phyloP scores from a whole-genome alignment of 768 basidiomycete species.

The Trametes cingulata region DNA sequence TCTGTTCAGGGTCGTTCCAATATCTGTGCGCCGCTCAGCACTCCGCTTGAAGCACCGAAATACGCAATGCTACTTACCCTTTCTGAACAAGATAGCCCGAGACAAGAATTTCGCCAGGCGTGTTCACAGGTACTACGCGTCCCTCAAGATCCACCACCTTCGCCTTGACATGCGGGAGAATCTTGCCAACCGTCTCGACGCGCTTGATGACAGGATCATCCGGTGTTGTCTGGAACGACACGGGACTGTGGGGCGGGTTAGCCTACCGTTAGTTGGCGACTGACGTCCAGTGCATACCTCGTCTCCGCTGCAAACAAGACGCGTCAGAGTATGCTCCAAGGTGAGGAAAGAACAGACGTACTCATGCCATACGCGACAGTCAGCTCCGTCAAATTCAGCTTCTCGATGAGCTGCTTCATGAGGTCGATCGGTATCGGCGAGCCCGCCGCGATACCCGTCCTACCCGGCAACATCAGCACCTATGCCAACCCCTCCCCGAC shows the following conservation, averaged over 20 bases:
- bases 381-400: conserved; percentile 66
- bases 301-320: conserved; percentile 58
- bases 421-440: conserved; percentile 77
- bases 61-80: conserved; percentile 47
- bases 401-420: conserved; percentile 70
- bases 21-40: conserved; percentile 49
- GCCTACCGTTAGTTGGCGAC: not conserved
- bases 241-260: conserved; percentile 51
- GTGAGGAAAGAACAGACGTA: conserved; percentile 38
- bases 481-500: not conserved
- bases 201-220: conserved; percentile 71
- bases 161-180: conserved; percentile 76
- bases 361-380: conserved; percentile 90
- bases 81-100: conserved; percentile 80
- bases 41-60: not conserved
- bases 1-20: conserved; percentile 75
- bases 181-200: conserved; percentile 78
- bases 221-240: conserved; percentile 78
- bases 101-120: conserved; percentile 72
- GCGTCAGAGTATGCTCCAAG: not conserved
- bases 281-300: conserved; percentile 39
- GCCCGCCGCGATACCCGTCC: conserved; percentile 84
- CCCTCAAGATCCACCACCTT: conserved; percentile 64
- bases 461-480: conserved; percentile 28
- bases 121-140: conserved; percentile 67